Base-by-base conservation (phyloP, 1,284 basidiomycete species). In the Agaricales sp. region DNA sequence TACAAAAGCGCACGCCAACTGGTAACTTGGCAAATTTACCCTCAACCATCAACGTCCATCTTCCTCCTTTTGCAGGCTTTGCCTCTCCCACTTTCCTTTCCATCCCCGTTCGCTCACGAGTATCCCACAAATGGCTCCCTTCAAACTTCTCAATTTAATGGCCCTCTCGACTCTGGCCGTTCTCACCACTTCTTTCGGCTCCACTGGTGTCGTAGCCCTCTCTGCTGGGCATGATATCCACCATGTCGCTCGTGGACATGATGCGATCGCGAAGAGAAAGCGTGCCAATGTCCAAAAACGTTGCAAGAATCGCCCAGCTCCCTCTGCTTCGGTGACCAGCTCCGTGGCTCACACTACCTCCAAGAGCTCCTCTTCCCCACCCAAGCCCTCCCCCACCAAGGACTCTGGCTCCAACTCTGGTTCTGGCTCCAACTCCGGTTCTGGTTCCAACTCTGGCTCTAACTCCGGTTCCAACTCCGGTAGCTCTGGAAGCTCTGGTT, bases 131-230 rank as follows among this genome's bases (percentile, higher is more conserved):
- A 84, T 84, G 80, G 71, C 77, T 48, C 55, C 70, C 19, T 39
- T 61, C 54, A 81, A 74, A 55, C 58, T 81, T 46, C 53, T 80
- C 57, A 75, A 75, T 58, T 63, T 87, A 51, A 47, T 86, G 52
- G 70, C 78, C 18, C 55, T 85, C 44, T 67, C 77, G 19, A 70
- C 79, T 14, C 60, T 87, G 44, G 75, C 78, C 24, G 56, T 85
- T 53, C 53, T 86, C 52, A 69, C 75, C 46, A 69, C 68, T 55
- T 69, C 72, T 19, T 71, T 74, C 51, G 67, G 61, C 35, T 61
- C 73, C 0, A 50, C 67, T 12, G 67, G 73, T 20, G 76, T 67
- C 39, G 68, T 67, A 53, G 82, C 82, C 6, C 67, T 86, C 47
- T 70, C 72, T 4, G 58, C 71, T 2, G 70, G 73, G 38, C 62